These are phyloP conservation scores for Penicillium expansum DNA, from an alignment of 2,329 filamentous ascomycete species.

Conservation along the genomic window DNA sequence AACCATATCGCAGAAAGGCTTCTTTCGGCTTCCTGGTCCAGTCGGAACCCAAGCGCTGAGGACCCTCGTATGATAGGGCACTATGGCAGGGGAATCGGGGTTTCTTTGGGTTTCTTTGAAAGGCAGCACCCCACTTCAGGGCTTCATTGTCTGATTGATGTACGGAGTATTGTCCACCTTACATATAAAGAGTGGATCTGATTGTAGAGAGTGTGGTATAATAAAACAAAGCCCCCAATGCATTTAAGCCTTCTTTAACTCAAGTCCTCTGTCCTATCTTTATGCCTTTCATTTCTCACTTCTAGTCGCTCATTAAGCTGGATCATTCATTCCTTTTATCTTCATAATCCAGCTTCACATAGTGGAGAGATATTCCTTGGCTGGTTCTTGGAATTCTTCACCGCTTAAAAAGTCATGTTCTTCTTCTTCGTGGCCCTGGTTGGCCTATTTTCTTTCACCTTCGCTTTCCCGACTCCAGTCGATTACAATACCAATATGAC, in stretches of 20 bases:
- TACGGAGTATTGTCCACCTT: neutral
- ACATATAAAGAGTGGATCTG: neutral
- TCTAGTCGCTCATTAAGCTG: neutral
- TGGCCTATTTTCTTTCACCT: constrained; percentile 15
- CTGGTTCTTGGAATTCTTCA: constrained; percentile 2
- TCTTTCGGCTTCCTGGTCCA: neutral
- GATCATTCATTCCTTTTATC: neutral
- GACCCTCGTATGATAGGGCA: constrained; percentile 11
- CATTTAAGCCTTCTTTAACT: neutral
- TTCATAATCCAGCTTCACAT: neutral
- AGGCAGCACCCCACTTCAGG: neutral
- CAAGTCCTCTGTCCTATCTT: neutral
- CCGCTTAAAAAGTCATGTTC: constrained; percentile 3
- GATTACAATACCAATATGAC: neutral
- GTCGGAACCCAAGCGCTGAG: neutral
- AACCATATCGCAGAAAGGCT: neutral
- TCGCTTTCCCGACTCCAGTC: constrained; percentile 16
- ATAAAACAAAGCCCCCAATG: neutral
- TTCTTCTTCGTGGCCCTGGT: constrained; percentile 17
- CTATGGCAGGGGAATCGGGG: neutral
- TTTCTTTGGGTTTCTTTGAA: neutral
- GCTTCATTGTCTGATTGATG: neutral
- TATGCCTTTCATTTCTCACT: neutral
- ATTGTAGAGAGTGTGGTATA: neutral
- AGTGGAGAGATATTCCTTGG: constrained; percentile 4